Evolutionary conservation across 2,329 filamentous ascomycete species (phyloP), one percentile per base, ranked within the genome.

Genomic region (Trichoderma guizhouense): DNA sequence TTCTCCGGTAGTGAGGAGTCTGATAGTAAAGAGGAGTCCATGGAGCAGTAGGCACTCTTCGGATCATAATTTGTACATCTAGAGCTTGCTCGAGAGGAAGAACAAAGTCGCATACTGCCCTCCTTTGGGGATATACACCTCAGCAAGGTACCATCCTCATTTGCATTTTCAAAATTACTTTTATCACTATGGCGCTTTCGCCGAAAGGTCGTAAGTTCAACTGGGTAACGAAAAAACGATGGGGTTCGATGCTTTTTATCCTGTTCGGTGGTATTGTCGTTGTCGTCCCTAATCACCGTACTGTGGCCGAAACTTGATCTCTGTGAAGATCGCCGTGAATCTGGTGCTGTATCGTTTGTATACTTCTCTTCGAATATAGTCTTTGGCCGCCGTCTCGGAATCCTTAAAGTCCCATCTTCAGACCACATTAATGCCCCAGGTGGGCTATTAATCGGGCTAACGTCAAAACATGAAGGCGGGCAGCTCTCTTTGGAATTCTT

Each of bases 341-440:
- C 39, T 18, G 51, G 30, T 24, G 36, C 21, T 12, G 30, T 11
- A 18, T 47, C 67, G 15, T 32, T n/a, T 3, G 8, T n/a, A 28
- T 9, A 8, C 4, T 5, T 32, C 32, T 43, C 18, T 39, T 26
- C 24, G 24, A 30, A 8, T 18, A 62, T 5, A 11, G 21, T 57
- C 26, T 34, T 71, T 7, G 68, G 61, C 12, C 69, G 60, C 39
- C 60, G 66, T 32, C 55, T 71, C n/a, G 68, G 65, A 51, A 73
- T 30, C 39, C 5, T 71, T 3, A 68, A 43, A 24, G 34, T 51
- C 28, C 47, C 47, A 53, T 53, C 47, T 12, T 12, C 47, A 24
- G 47, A 24, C 11, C 47, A 11, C n/a, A 7, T 12, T 7, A 53
- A 24, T 53, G 47, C 47, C n/a, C 47, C 47, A 24, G 47, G 47